Percentiles rank a stretch among this genome's conserved stretches.
phyloP scores from a whole-genome alignment of 306 rosid genomes.

The Macrotyloma uniflorum region DNA sequence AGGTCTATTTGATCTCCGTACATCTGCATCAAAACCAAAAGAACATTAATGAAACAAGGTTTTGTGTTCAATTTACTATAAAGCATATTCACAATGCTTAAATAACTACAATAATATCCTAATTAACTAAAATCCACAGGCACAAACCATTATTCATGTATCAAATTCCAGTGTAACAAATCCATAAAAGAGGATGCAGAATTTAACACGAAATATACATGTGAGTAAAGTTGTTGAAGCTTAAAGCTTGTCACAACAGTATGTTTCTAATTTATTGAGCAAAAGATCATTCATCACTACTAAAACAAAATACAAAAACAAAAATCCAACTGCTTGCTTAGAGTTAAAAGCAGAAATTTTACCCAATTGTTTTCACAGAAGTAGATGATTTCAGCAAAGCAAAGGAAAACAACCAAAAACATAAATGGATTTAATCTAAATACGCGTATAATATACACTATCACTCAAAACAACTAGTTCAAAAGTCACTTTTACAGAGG shows the following conservation, averaged over 20 bases:
- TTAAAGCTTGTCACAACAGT: background rate
- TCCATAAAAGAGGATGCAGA: slow-evolving; percentile 8
- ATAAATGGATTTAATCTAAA: background rate
- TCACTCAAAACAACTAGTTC: background rate
- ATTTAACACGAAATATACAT: background rate
- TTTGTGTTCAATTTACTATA: background rate
- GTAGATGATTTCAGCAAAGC: background rate
- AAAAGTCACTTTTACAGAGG: background rate
- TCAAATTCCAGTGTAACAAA: slow-evolving; percentile 2
- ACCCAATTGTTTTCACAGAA: background rate
- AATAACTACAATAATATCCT: background rate
- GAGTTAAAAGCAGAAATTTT: background rate
- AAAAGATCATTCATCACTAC: background rate
- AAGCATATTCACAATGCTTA: background rate
- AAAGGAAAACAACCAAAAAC: background rate
- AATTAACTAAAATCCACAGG: background rate
- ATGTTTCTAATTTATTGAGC: background rate
- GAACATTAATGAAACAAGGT: background rate
- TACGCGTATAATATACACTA: background rate
- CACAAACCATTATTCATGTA: background rate
- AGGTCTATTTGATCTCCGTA: slow-evolving; percentile 87
- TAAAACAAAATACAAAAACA: background rate
- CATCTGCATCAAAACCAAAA: slow-evolving; percentile 58
- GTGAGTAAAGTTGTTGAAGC: background rate
- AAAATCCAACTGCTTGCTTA: background rate